Base-by-base conservation (phyloP, 768 basidiomycete species). In the Russula sp. region DNA sequence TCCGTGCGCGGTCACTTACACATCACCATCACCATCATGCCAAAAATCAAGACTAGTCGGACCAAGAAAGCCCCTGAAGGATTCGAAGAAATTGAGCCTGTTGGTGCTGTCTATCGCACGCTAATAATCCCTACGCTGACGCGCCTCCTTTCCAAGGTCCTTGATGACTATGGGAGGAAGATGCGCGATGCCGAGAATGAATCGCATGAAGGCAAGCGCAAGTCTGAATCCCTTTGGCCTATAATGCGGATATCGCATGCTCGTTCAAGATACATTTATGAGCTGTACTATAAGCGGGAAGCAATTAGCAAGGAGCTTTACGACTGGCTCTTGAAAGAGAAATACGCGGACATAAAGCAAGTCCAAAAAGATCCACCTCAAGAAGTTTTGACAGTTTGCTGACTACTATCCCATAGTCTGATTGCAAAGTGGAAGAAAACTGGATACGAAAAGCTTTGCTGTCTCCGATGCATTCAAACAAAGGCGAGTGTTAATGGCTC, bases 141-240 rank as follows among this genome's bases (percentile, higher is more conserved):
- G 11, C 14, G 9, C 18, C 16, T 47, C n/a, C 31, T 18, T 14
- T 62, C 40, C 18, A 63, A 96, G 89, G 88, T 98, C 69, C 88
- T 98, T 68, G 97, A 98, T 68, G 97, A 98, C 76, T 99, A 98
- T 74, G 91, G 92, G 49, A 92, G 94, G 79, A 98, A 97, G 79
- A 99, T 99, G 97, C 81, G 97, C 59, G 97, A 99, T 75, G 97
- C 91, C 1, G 97, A 99, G 80, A 97, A 95, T 71, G 97, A 99
- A 77, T 87, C 88, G 2, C 97, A 99, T 73, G 97, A 99, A 74
- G 97, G 97, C 66, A 98, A 99, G 75, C 91, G 94, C 73, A 94
- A 90, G 75, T 84, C 88, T 31, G 93, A 94, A 76, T 89, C 89
- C 6, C 75, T 94, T 44, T 95, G 97, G 96, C 94, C 96, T 48